Evolutionary conservation across 2,329 filamentous ascomycete genomes (phyloP), one percentile per base, ranked within the genome.

Genomic region (Ophiostoma fasciatum): DNA sequence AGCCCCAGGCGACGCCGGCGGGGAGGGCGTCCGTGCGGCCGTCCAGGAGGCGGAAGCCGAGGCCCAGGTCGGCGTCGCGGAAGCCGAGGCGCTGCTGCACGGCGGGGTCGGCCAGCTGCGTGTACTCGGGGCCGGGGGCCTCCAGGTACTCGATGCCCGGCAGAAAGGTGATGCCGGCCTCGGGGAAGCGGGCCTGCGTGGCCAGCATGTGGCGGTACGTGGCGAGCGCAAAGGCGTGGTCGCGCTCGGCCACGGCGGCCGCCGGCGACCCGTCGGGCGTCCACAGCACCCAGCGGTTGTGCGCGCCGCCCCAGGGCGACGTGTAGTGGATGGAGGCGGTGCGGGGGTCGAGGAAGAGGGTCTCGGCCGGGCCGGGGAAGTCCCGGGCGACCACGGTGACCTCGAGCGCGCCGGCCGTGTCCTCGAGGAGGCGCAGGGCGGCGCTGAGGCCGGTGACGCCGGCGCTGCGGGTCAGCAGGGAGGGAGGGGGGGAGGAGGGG

Each of bases 241-340:
- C 64, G 22, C 58, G 51, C 35, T 48, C 49, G 27, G 54, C 51
- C 3, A 23, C 42, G 0, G 36, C 36, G 0, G 45, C 41, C 5
- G 45, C 33, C 11, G 48, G 48, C 23, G 52, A 48, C 6, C 48
- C 42, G 8, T 51, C 39, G 9, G 39, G 21, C 8, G 46, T 48
- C 26, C 60, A 60, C 2, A 62, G 62, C 23, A 70, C 62, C 46
- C 61, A 66, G 28, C 67, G 60, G 43, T 70, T 67, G 46, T 73
- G 66, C 3, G 68, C 68, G 10, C 68, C 68, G 25, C 61, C 68
- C 68, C 67, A 72, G 35, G 68, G 66, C 21, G 68, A 72, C 12
- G 68, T 64, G 48, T 63, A 73, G 53, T 72, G 60, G 47, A 67
- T 61, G 38, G 58, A 51, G 1, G 52, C 42, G 12, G 41, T 41